Conservation (phyloP, 2,329 filamentous ascomycete genomes). For the Colletotrichum tofieldiae region DNA sequence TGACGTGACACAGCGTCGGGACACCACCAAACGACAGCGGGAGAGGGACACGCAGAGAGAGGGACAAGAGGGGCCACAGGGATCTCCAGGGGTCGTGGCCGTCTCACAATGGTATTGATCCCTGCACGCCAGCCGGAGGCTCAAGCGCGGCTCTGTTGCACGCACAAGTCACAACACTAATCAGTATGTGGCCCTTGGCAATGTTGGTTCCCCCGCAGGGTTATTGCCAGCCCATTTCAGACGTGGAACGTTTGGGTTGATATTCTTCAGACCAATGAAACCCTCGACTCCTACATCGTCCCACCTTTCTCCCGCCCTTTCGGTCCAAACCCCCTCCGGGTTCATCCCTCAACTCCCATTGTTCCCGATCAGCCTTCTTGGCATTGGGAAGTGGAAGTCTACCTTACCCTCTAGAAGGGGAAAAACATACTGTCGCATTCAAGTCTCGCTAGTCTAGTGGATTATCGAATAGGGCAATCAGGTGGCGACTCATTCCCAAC, state of each 20-base stretch:
- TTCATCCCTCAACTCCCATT: slow-evolving; percentile 12
- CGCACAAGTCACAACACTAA: not conserved
- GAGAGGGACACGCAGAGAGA: not conserved
- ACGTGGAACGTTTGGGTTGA: slow-evolving; percentile 40
- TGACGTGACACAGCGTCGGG: slow-evolving; percentile 37
- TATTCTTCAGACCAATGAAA: slow-evolving; percentile 39
- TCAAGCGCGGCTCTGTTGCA: slow-evolving; percentile 31
- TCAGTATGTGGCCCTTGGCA: not conserved
- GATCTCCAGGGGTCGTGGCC: slow-evolving; percentile 31
- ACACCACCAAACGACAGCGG: slow-evolving; percentile 1
- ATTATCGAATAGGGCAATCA: not conserved
- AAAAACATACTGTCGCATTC: not conserved
- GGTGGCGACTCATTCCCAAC: not conserved
- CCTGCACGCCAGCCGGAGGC: slow-evolving; percentile 40
- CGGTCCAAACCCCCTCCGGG: not conserved
- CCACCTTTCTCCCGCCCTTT: slow-evolving; percentile 28
- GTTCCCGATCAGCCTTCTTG: not conserved
- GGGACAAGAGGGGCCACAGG: not conserved
- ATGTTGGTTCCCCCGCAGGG: slow-evolving; percentile 19
- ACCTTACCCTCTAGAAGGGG: not conserved
- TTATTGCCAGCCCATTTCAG: slow-evolving; percentile 32
- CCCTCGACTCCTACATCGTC: slow-evolving; percentile 26
- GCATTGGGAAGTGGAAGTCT: not conserved
- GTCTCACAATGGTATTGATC: slow-evolving; percentile 42
- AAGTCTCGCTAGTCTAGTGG: not conserved